Evolutionary conservation across 2,329 filamentous ascomycete species (phyloP).

Genomic region (Hypoxylon sp.): DNA sequence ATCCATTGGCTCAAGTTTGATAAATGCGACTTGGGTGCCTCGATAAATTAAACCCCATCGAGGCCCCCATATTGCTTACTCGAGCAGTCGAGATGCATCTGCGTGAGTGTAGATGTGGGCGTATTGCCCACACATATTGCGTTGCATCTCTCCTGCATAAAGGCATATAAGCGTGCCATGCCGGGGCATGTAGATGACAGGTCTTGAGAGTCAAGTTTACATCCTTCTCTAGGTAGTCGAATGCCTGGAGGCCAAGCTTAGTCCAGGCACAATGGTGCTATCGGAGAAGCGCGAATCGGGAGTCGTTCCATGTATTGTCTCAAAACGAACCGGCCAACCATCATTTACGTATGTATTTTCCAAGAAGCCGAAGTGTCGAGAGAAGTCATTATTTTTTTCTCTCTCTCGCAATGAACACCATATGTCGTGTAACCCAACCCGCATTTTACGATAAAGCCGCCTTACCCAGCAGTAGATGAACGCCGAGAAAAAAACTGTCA

Average conservation of each 20-base stretch:
- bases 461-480: conserved; percentile 42
- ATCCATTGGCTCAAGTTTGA: conserved; percentile 39
- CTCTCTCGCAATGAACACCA: conserved; percentile 30
- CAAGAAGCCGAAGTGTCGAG: conserved; percentile 31
- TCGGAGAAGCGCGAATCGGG: conserved; percentile 50
- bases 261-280: conserved; percentile 45
- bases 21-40: conserved; percentile 39
- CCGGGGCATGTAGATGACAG: conserved; percentile 29
- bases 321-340: conserved; percentile 36
- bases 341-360: conserved; percentile 18
- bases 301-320: conserved; percentile 48
- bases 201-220: conserved; percentile 41
- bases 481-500: conserved; percentile 33
- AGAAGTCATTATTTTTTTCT: conserved; percentile 36
- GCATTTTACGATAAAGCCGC: conserved; percentile 46
- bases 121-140: conserved; percentile 42
- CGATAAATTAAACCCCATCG: conserved; percentile 46
- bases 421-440: conserved; percentile 49
- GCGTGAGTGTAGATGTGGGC: conserved; percentile 38
- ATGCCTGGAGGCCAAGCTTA: conserved; percentile 40
- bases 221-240: conserved; percentile 22
- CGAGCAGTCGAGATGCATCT: conserved; percentile 49
- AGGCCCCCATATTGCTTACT: conserved; percentile 43
- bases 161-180: conserved; percentile 39
- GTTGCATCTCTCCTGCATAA: conserved; percentile 51